These are phyloP conservation scores for Haplographium delicatum DNA, from an alignment of 495 filamentous ascomycete species.

Conservation along the genomic window DNA sequence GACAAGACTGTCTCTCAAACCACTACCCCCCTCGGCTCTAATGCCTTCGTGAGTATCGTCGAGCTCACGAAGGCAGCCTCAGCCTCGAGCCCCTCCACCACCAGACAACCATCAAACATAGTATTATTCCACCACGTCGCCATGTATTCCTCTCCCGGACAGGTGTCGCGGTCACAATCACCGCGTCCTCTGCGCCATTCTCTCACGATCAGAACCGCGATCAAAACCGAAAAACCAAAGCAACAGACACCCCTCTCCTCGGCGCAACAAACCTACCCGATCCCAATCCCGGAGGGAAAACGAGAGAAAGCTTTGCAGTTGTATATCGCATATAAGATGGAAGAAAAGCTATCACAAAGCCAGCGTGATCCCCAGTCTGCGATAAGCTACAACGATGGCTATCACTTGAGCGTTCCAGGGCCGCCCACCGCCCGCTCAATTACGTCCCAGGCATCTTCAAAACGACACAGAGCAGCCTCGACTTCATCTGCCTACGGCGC, in stretches of 20 bases:
- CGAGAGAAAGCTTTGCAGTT: conserved; percentile 16
- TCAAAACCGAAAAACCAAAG: background rate
- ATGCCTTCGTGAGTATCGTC: too few species aligned
- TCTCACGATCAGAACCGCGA: background rate
- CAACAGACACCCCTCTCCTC: background rate
- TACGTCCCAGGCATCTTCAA: conserved; percentile 14
- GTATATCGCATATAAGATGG: conserved; percentile 8
- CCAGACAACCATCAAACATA: too few species aligned
- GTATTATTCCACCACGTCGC: too few species aligned
- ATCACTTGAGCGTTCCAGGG: conserved; percentile 8
- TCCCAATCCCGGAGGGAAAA: conserved; percentile 20
- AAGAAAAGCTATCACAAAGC: conserved; percentile 5
- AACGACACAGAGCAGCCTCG: conserved; percentile 7
- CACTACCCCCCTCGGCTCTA: too few species aligned
- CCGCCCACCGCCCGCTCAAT: conserved; percentile 2
- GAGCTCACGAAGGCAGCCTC: too few species aligned
- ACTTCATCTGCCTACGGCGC: conserved; percentile 14
- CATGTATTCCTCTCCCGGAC: background rate
- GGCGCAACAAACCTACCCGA: conserved; percentile 10
- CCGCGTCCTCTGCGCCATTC: background rate
- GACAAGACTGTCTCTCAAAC: too few species aligned
- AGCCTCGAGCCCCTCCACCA: too few species aligned
- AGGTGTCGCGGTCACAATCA: background rate
- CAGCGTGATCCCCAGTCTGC: conserved; percentile 6
- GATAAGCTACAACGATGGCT: conserved; percentile 5